phyloP scores from a whole-genome alignment of 2,329 filamentous ascomycete genomes.

The Triangularia verruculosa region DNA sequence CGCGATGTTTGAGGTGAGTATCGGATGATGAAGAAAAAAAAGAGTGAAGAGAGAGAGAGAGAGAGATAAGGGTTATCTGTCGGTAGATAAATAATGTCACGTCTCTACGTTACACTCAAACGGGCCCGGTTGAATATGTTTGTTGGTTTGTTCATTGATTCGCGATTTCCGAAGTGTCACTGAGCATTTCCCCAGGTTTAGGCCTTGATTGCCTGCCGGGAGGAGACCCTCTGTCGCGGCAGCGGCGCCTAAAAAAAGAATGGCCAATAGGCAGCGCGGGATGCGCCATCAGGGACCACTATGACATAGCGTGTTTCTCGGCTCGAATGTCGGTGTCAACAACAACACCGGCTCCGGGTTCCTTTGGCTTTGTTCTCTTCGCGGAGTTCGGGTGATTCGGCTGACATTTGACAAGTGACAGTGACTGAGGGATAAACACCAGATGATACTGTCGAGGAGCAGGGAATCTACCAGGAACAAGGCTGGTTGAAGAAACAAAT shows the following conservation, averaged over 20 bases:
- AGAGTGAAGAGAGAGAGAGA: not conserved
- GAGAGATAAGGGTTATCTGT: not conserved
- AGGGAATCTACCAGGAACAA: not conserved
- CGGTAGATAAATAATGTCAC: not conserved
- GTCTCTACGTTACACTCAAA: not conserved
- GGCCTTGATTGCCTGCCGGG: not conserved
- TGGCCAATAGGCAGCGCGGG: slow-evolving; percentile 8
- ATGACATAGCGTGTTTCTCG: slow-evolving; percentile 18
- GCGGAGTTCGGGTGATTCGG: not conserved
- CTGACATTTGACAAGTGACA: not conserved
- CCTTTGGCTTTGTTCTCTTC: not conserved
- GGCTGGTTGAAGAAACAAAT: not conserved
- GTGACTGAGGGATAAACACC: not conserved
- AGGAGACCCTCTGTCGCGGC: not conserved
- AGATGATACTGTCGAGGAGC: not conserved
- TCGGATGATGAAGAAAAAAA: not conserved
- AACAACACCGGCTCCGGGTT: not conserved
- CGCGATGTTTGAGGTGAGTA: not conserved
- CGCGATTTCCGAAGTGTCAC: not conserved
- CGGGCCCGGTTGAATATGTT: not conserved
- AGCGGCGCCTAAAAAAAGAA: slow-evolving; percentile 12
- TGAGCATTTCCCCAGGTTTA: slow-evolving; percentile 6
- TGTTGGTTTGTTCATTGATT: not conserved
- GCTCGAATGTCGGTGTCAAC: not conserved
- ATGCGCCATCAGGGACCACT: not conserved